Conservation (phyloP, 352 stramenopile species). For the Phytophthora citricola region DNA sequence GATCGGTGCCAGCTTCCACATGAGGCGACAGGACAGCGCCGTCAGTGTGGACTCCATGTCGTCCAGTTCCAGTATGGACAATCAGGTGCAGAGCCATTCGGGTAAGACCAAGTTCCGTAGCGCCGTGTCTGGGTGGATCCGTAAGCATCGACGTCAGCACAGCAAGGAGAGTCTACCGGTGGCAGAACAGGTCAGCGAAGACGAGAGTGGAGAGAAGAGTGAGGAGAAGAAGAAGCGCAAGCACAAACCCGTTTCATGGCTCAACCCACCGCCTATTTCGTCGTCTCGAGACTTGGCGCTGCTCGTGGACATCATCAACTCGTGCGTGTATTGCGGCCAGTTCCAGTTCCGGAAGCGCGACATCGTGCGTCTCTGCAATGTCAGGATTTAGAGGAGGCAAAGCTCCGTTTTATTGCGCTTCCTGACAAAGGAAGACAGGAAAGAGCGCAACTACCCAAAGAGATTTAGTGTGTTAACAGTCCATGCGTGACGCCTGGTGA, state of each 20-base stretch:
- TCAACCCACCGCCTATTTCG: constrained; percentile 58
- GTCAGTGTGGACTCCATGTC: constrained; percentile 24
- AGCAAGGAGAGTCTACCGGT: constrained; percentile 10
- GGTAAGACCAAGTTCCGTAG: constrained; percentile 27
- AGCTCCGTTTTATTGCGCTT: constrained; percentile 22
- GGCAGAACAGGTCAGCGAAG: constrained; percentile 16
- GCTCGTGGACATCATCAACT: constrained; percentile 74
- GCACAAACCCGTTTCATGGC: constrained; percentile 39
- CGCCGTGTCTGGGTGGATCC: constrained; percentile 35
- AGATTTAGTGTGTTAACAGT: constrained; percentile 28
- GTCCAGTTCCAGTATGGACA: constrained; percentile 24
- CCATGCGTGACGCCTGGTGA: constrained; percentile 22
- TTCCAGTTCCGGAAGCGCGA: constrained; percentile 61
- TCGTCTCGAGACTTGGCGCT: constrained; percentile 46
- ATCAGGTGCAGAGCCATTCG: background rate
- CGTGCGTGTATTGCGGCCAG: constrained; percentile 62
- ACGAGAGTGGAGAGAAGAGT: constrained; percentile 14
- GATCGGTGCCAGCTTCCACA: constrained; percentile 30
- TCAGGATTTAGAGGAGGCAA: constrained; percentile 44
- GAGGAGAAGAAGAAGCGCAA: constrained; percentile 21
- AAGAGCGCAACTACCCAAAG: constrained; percentile 4
- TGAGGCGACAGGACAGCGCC: constrained; percentile 28
- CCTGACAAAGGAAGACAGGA: constrained; percentile 35
- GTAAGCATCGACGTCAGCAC: constrained; percentile 30
- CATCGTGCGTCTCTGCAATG: constrained; percentile 68